Evolutionary conservation across 441 rosid genomes (phyloP), one percentile per base, ranked within the genome.

Genomic region (Adansonia gregorii): DNA sequence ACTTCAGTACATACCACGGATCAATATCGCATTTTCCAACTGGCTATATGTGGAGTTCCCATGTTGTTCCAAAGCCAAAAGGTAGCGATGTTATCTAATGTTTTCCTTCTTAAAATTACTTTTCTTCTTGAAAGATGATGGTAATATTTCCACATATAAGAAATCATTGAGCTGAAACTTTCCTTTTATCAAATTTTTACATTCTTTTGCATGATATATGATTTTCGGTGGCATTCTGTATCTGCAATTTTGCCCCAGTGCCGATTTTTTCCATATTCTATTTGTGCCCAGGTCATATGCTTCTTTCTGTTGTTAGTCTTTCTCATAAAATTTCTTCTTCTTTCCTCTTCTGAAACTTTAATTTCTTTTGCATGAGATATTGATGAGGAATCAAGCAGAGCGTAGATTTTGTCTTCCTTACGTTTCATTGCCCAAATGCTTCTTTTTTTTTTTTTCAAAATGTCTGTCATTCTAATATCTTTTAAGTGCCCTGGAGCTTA

Each of bases 41-140:
- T 9, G 98, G 92, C 86, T 94, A 96, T 85, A 87, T 96, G 95
- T 96, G 99, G 98, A 96, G 99, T 85, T 93, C 98, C 65, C 93
- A 91, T 81, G 90, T 96, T 73, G 98, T 96, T 84, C 95, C 99
- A 80, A 96, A 96, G 86, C 99, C 99, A 76, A 88, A 73, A 79
- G 99, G 99, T 96, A 84, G 83, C 80, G 49, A 66, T 61, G 45
- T 60, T 45, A 52, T 10, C 39, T 31, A 31, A n/a, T 67, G 6
- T 11, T 46, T 49, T 54, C 22, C 61, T 51, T 55, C 10, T 35
- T 55, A 46, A 68, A 22, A 31, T 17, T 2, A 67, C 3, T 63
- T 17, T 67, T 66, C 27, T 66, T 45, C 70, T 39, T 41, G 35
- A 66, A 66, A 41, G 70, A 66, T 41, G 70, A 41, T 10, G 22